These are phyloP conservation scores for Bryopsis sp. DNA, from an alignment of 139 green algal species.

Conservation along the genomic window DNA sequence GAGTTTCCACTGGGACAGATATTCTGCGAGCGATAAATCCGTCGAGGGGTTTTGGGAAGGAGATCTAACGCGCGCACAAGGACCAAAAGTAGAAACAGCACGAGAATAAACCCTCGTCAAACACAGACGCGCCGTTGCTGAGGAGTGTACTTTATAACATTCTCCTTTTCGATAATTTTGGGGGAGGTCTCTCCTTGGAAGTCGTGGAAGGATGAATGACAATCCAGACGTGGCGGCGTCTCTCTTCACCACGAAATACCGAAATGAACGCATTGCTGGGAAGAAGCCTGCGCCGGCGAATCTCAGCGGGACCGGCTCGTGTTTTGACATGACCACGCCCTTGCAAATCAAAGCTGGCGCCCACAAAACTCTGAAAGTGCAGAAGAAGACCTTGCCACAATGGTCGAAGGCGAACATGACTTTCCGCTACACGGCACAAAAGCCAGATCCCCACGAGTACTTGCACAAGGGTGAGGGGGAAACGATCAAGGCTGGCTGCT, in stretches of 20 bases:
- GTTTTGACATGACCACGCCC: constrained; percentile 31
- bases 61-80: too few species aligned
- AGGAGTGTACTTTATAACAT: too few species aligned
- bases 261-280: constrained; percentile 28
- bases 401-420: constrained; percentile 28
- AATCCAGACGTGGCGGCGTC: constrained; percentile 24
- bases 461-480: constrained; percentile 30
- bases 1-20: too few species aligned
- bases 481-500: not conserved
- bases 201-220: too few species aligned
- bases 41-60: too few species aligned
- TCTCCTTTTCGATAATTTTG: too few species aligned
- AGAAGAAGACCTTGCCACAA: constrained; percentile 14
- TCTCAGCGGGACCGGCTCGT: constrained; percentile 25
- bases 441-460: constrained; percentile 28
- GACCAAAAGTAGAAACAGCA: too few species aligned
- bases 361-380: constrained; percentile 16
- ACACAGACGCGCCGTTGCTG: too few species aligned
- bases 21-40: too few species aligned
- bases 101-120: too few species aligned
- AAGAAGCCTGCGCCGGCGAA: constrained; percentile 2
- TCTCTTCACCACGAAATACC: constrained; percentile 32
- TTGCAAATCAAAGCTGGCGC: constrained; percentile 17
- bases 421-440: constrained; percentile 27
- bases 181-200: too few species aligned